Base-by-base conservation (phyloP, 2,329 filamentous ascomycete genomes). In the Didymella sp. region DNA sequence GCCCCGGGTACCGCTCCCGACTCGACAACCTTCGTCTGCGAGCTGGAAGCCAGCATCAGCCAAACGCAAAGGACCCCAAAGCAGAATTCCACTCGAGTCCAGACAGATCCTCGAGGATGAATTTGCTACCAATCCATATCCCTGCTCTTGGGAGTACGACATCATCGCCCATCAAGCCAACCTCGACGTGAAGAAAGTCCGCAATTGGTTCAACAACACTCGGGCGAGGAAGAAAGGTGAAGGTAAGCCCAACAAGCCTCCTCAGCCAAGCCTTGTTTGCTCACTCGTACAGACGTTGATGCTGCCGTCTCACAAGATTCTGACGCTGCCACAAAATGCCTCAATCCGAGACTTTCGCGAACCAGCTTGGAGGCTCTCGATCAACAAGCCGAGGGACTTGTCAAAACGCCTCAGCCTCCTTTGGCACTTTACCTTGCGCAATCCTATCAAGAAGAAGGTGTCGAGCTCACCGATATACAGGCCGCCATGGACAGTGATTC, bases 191-290 rank as follows among this genome's bases (percentile, higher is more conserved):
- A 75, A 75, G 55, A 66, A 68, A 21, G 73, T 75, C 30, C 64
- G 70, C 22, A 74, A 70, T 24, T 75, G 72, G 73, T 75, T 71
- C 60, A 75, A 75, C 48, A 75, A 75, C 35, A 70, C 71, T 4
- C 60, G 73, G 31, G 69, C 72, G 8, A 65, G 73, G 30, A 73
- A 73, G 55, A 73, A 70, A 55, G 59, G 52, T n/a, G 58, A 60
- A 53, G 66, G 71, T 72, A 40, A 49, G 60, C 21, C 13, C 15
- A n/a, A 12, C 17, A 4, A 12, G 12, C 3, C 22, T 12, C 13
- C 12, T 21, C 12, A 6, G 8, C 22, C 17, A 15, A 13, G 9
- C 13, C 6, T n/a, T 38, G 33, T 22, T 51, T 53, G 22, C 60
- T 66, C 17, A 64, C 33, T 8, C 12, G 7, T 12, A 15, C 22